Conservation (phyloP, 208 protist species). For the Acanthamoeba sp. region DNA sequence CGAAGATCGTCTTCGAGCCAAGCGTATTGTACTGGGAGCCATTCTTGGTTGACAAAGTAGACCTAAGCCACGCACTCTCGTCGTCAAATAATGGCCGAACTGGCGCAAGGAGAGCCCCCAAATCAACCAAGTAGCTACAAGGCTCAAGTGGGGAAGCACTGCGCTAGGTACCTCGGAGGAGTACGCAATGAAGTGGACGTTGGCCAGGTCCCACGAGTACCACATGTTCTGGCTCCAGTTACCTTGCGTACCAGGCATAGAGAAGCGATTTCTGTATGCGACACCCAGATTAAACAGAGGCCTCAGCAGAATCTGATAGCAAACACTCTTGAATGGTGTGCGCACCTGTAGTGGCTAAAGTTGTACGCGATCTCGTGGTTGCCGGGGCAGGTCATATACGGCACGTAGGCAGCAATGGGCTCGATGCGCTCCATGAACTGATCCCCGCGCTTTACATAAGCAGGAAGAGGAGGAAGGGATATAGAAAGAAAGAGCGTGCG, state of each 20-base stretch:
- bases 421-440: slow-evolving; percentile 72
- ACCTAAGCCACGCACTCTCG: too few species aligned
- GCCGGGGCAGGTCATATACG: slow-evolving; percentile 68
- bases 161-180: slow-evolving; percentile 2
- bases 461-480: background rate
- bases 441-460: slow-evolving; percentile 1
- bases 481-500: background rate
- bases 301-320: too few species aligned
- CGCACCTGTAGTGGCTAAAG: slow-evolving; percentile 49
- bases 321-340: too few species aligned
- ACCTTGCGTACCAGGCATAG: background rate
- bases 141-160: too few species aligned
- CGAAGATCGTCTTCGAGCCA: slow-evolving; percentile 68
- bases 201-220: slow-evolving; percentile 59
- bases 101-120: too few species aligned
- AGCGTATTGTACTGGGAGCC: background rate
- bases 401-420: slow-evolving; percentile 61
- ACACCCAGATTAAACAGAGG: too few species aligned
- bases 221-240: slow-evolving; percentile 68
- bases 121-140: too few species aligned
- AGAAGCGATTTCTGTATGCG: slow-evolving; percentile 15
- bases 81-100: too few species aligned
- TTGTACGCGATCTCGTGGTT: slow-evolving; percentile 54
- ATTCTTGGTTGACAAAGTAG: background rate
- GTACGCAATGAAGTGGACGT: slow-evolving; percentile 70